Conservation (phyloP, 169 alveolate genomes). For the Cryptosporidium muris region DNA sequence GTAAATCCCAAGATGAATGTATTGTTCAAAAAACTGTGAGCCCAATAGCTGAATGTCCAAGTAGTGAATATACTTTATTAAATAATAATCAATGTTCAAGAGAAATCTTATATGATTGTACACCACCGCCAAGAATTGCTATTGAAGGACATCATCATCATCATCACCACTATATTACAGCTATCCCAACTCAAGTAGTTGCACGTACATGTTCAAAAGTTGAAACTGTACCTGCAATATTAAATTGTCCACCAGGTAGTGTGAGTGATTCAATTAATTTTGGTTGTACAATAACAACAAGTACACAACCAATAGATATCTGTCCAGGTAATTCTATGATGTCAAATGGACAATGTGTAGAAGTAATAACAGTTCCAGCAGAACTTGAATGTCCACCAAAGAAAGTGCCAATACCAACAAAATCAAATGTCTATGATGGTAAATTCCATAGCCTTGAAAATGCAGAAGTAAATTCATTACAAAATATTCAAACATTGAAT, state of each 20-base stretch:
- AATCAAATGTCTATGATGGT: constrained; percentile 33
- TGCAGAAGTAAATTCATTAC: constrained; percentile 3
- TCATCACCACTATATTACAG: constrained; percentile 28
- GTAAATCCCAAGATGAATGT: constrained; percentile 44
- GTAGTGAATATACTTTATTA: constrained; percentile 36
- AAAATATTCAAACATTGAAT: not conserved
- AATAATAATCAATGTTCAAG: constrained; percentile 55
- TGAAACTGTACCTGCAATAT: constrained; percentile 36
- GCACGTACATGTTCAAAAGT: constrained; percentile 61
- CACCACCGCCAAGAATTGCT: constrained; percentile 26
- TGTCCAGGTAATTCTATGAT: constrained; percentile 60
- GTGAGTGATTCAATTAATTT: constrained; percentile 31
- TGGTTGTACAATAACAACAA: constrained; percentile 53
- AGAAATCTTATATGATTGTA: constrained; percentile 55
- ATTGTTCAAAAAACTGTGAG: constrained; percentile 38
- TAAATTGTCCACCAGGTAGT: constrained; percentile 53
- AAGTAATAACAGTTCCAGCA: constrained; percentile 65
- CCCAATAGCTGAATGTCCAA: constrained; percentile 52
- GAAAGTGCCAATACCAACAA: not conserved
- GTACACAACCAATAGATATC: constrained; percentile 35
- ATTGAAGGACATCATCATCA: constrained; percentile 57
- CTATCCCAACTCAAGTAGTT: constrained; percentile 27
- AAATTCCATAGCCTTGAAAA: constrained; percentile 35
- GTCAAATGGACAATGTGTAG: constrained; percentile 52
- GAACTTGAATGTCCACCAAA: constrained; percentile 61